Percentiles rank a stretch among this genome's conserved stretches.
Evolutionary conservation across 2,329 filamentous ascomycete genomes (phyloP).

Genomic region (Calonectria naviculata): DNA sequence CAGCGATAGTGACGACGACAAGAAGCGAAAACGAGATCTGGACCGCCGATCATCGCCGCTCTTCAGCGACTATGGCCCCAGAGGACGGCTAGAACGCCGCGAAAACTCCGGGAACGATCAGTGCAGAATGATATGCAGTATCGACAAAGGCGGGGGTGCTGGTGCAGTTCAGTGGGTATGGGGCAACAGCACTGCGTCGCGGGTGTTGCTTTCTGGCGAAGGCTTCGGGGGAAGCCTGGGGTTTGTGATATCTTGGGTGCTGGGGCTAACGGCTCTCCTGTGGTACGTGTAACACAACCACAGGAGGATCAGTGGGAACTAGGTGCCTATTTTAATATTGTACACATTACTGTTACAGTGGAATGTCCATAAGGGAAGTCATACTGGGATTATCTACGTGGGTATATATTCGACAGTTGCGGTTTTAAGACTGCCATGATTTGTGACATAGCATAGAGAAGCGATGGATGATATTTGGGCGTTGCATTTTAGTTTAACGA

Average conservation of each 20-base stretch:
- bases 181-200: slow-evolving; percentile 35
- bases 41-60: neutral
- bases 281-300: neutral
- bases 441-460: neutral
- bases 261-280: neutral
- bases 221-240: neutral
- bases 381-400: neutral
- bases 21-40: slow-evolving; percentile 12
- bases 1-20: slow-evolving; percentile 34
- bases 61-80: slow-evolving; percentile 27
- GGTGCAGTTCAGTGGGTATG: slow-evolving; percentile 38
- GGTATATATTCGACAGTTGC: neutral
- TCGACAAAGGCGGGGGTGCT: slow-evolving; percentile 45
- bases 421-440: neutral
- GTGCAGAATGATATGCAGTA: slow-evolving; percentile 46
- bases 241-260: neutral
- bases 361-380: neutral
- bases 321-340: neutral
- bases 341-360: too few relatives aligned
- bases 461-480: neutral
- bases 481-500: neutral
- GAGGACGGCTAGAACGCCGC: slow-evolving; percentile 47
- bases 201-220: neutral
- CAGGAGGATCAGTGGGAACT: too few relatives aligned
- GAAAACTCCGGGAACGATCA: slow-evolving; percentile 29